phyloP scores from a whole-genome alignment of 1,139 yeast species.

The Insectozyma bohioensis region DNA sequence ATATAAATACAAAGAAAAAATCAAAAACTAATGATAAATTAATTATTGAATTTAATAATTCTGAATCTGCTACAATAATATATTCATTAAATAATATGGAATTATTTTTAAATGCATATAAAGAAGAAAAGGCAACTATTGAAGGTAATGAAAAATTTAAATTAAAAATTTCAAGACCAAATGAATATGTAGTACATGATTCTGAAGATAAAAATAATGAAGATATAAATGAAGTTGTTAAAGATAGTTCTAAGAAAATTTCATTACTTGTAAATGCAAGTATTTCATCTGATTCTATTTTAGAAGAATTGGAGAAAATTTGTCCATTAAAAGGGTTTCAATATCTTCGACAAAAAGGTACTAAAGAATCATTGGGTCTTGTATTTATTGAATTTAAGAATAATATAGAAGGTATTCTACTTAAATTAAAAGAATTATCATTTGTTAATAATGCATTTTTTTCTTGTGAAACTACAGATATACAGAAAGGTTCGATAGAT shows the following conservation, averaged over 20 bases:
- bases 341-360: slow-evolving; percentile 35
- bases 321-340: slow-evolving; percentile 29
- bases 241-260: slow-evolving; percentile 39
- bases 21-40: slow-evolving; percentile 38
- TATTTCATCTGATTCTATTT: slow-evolving; percentile 27
- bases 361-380: slow-evolving; percentile 38
- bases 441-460: slow-evolving; percentile 28
- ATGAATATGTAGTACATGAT: slow-evolving; percentile 55
- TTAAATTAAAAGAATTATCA: slow-evolving; percentile 16
- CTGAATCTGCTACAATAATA: slow-evolving; percentile 60
- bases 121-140: slow-evolving; percentile 15
- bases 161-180: slow-evolving; percentile 47
- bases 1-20: slow-evolving; percentile 33
- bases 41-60: slow-evolving; percentile 52
- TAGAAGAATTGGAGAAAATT: slow-evolving; percentile 21
- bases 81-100: slow-evolving; percentile 44
- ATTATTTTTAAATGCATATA: slow-evolving; percentile 32
- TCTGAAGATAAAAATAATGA: slow-evolving; percentile 4
- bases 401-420: slow-evolving; percentile 16
- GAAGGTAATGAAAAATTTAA: slow-evolving; percentile 13
- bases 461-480: slow-evolving; percentile 36
- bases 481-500: slow-evolving; percentile 38
- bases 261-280: slow-evolving; percentile 27
- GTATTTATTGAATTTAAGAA: slow-evolving; percentile 38
- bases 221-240: slow-evolving; percentile 22